Evolutionary conservation across 1,284 basidiomycete genomes (phyloP), one percentile per base, ranked within the genome.

Genomic region (Apiotrichum brassicae): DNA sequence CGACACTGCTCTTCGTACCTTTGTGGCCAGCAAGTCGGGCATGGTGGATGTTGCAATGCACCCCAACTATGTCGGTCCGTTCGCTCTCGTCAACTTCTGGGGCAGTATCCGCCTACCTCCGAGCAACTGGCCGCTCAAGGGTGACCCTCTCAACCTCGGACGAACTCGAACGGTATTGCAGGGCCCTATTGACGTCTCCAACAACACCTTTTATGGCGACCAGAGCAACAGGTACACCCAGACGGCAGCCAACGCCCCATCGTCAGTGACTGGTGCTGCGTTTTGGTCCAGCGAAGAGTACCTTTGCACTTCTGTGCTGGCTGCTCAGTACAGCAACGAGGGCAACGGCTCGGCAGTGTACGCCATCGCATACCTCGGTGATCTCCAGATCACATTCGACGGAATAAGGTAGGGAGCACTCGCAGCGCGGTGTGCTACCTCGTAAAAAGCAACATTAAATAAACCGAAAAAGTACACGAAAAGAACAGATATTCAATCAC

Each of bases 21-120:
- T 60, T 6, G 54, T 66, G 14, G 48, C 49, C 5, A 66, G 65
- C 7, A 54, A 60, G 18, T 59, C 59, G 22, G 71, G 71, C 30
- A 61, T 65, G 39, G 63, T 68, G 41, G 54, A 57, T 35, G 51
- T 71, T 6, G 39, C 58, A 1, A 51, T 72, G 47, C 61, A 70
- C 53, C 69, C 71, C 5, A 66, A 66, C 39, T 74, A 60, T 44
- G 58, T 72, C 35, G 72, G 72, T 3, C 61, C 67, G 4, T 72
- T 70, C 38, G 59, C 65, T 2, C 48, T 68, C 23, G 57, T 57
- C 37, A 65, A 63, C 37, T 33, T 58, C 16, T 71, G 66, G 67
- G 70, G 70, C 14, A 47, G 56, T 22, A 54, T 67, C 22, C 51
- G 61, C 4, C 43, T 70, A 2, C 63, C 66, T 6, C 47, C 60